Evolutionary conservation across 352 stramenopile species (phyloP), one percentile per base, ranked within the genome.

Genomic region (Phytophthora chlamydospora): DNA sequence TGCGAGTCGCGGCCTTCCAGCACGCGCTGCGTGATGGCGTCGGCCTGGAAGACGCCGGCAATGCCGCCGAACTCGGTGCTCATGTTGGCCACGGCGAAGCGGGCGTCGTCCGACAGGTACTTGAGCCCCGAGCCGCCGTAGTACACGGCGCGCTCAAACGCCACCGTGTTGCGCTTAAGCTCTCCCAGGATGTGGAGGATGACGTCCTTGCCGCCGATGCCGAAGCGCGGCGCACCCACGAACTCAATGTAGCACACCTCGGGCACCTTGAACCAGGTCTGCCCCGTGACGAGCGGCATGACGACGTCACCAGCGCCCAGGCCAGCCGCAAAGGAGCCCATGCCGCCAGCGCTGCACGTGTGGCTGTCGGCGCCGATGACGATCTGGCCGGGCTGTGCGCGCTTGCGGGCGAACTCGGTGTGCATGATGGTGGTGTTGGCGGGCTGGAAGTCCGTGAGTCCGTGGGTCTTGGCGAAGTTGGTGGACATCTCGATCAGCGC

Each of bases 391-490:
- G 85, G 85, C 46, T 93, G 85, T 16, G 83, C 85, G n/a, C 85
- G 83, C 49, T 91, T 85, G 39, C 83, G 81, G 0, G 81, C 80
- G 59, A 93, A 93, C 59, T 92, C 82, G 0, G 85, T 93, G 75
- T 93, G 85, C 79, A 93, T 89, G 76, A 93, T 93, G 66, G 85
- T 93, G 4, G 83, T 91, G 68, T 93, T 93, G 57, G 85, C 77
- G 0, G 75, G 83, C 72, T 84, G 88, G 58, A 92, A 93, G 71
- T 93, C 80, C 7, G 82, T 89, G 27, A 93, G 68, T 0, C 67
- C 66, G 56, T 90, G 81, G 41, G 86, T 80, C 29, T 78, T 59
- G n/a, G 85, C 85, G 54, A 93, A 93, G 36, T 89, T 75, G 21
- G 81, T 89, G 48, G 82, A 90, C 59, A 89, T 73, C 38, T 93